Evolutionary conservation across 495 filamentous ascomycete genomes (phyloP), one percentile per base, ranked within the genome.

Genomic region (Podospora comata): DNA sequence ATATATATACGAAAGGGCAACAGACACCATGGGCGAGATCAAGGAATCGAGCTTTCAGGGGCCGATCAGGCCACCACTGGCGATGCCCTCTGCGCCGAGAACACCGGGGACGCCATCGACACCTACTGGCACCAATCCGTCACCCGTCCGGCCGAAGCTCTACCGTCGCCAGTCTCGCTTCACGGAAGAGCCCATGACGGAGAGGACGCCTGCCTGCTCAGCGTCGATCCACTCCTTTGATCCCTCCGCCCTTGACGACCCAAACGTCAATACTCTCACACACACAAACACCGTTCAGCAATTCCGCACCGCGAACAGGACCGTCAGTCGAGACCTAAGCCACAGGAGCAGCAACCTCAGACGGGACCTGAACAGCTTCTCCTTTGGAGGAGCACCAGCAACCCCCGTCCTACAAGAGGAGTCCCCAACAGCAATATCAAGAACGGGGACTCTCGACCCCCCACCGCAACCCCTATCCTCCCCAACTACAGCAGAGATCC

Each of bases 111-210:
- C 13, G 15, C 39, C 39, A 48, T 48, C 39, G 15, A 48, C 39
- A 13, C 39, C 39, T 48, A 48, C 23, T 23, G 23, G 23, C 23
- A 23, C 39, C 39, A 16, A 11, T 48, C 39, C 39, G 39, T 48
- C 39, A 48, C 39, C 39, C 39, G 39, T 16, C 7, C 39, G 70
- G 6, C 68, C 75, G 18, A 60, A 67, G 19, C 70, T 68, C 5
- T 13, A 48, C 13, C 68, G 75, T 16, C 55, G 73, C 7, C 73
- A 72, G 56, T 78, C 76, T 15, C 71, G 76, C 9, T 78, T 78
- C 62, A 74, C 73, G 0, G 76, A 78, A 66, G 70, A 76, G 20
- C 67, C 64, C 55, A 74, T 76, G 68, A 57, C 70, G 11, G 73
- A 74, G n/a, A 65, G 66, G 56, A 74, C 73, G n/a, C 76, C 75